Evolutionary conservation across 176 grass and related monocot genomes (phyloP), one percentile per base, ranked within the genome.

Genomic region (Aegilops umbellulata): DNA sequence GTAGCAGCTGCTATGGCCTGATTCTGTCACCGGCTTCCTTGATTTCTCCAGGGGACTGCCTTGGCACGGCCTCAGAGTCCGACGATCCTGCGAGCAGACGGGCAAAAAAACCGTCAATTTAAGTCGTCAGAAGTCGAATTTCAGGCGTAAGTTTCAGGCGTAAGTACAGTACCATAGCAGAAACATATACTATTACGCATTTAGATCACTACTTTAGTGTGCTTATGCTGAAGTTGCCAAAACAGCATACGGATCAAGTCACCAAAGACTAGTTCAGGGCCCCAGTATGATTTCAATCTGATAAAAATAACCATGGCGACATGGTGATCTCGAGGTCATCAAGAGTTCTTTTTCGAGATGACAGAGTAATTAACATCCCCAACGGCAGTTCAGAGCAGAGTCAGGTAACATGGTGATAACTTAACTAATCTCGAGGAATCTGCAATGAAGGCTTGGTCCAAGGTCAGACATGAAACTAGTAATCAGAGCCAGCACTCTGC

Each of bases 71-170:
- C 88, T 79, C 13, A 84, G 79, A 32, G 61, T 35, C 31, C 83
- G 91, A 14, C 94, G 97, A n/a, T 99, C 97, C 94, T 99, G 82
- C 22, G 55, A 58, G 12, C 6, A 36, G 0, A 60, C 2, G 32
- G 0, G 32, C 32, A 60, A 47, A 83, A 83, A 39, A 19, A 23
- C 8, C 1, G 41, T 42, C 10, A 42, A 11, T 42, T 42, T 42
- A n/a, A n/a, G n/a, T n/a, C n/a, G n/a, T n/a, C n/a, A n/a, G n/a
- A n/a, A n/a, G n/a, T n/a, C n/a, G n/a, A n/a, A n/a, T n/a, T n/a
- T n/a, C n/a, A n/a, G n/a, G n/a, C n/a, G n/a, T n/a, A n/a, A n/a
- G n/a, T n/a, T n/a, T n/a, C n/a, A n/a, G n/a, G n/a, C n/a, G n/a
- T n/a, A n/a, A n/a, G n/a, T n/a, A n/a, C n/a, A n/a, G 46, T 60